Conservation (phyloP, 306 rosid genomes). For the Sphenostylis stenocarpa region DNA sequence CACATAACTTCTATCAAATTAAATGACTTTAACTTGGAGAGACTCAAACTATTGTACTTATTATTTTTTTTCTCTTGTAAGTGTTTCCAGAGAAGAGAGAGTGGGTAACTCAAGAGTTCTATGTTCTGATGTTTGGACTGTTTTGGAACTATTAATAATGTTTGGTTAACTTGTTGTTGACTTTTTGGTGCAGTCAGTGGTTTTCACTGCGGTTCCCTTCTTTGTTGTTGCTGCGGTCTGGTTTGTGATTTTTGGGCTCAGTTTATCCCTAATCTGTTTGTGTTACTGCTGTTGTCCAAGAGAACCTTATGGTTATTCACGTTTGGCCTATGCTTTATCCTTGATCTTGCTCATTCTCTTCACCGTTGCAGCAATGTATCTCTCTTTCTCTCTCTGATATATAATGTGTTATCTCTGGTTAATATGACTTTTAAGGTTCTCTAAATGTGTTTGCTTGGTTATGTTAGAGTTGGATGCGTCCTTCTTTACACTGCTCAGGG, state of each 20-base stretch:
- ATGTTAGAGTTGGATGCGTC: conserved; percentile 68
- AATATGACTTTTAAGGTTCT: conserved; percentile 3
- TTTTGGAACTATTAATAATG: conserved; percentile 12
- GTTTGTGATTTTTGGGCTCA: conserved; percentile 77
- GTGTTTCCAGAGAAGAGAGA: not conserved
- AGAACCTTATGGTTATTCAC: conserved; percentile 53
- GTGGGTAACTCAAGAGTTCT: not conserved
- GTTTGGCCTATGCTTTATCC: conserved; percentile 51
- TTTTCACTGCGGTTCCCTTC: conserved; percentile 80
- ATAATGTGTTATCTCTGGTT: not conserved
- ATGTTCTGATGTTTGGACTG: not conserved
- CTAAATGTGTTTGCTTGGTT: conserved; percentile 20
- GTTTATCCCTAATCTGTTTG: conserved; percentile 55
- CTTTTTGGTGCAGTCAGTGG: conserved; percentile 69
- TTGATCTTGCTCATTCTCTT: conserved; percentile 48
- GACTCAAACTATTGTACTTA: not conserved
- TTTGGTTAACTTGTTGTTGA: conserved; percentile 31
- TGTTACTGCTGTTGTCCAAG: conserved; percentile 68
- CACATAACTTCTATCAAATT: not conserved
- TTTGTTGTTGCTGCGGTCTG: conserved; percentile 60
- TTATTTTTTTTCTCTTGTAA: not conserved
- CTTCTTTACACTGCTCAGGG: conserved; percentile 66
- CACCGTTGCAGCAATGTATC: conserved; percentile 57
- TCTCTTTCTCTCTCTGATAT: not conserved
- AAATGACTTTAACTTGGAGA: not conserved